Evolutionary conservation across 352 stramenopile genomes (phyloP).

Genomic region (Bremia lactucae): DNA sequence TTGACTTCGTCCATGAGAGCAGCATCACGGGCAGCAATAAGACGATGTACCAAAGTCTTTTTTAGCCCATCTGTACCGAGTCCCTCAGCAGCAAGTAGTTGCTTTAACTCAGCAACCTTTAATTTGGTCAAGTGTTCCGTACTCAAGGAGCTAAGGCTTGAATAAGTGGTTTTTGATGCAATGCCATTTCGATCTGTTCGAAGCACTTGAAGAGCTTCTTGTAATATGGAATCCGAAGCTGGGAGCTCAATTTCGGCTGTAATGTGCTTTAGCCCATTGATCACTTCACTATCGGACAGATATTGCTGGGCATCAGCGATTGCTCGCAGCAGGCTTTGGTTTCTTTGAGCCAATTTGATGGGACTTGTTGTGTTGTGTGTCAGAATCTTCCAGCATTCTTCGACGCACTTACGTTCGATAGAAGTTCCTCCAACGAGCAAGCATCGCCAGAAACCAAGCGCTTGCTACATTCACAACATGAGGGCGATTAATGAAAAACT

Average conservation of each 20-base stretch:
- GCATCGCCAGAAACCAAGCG: constrained; percentile 47
- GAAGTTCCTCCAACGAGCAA: constrained; percentile 26
- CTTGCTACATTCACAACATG: too few species aligned
- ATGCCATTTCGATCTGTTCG: constrained; percentile 2
- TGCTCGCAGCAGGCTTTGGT: constrained; percentile 23
- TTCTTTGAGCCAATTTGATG: constrained; percentile 12
- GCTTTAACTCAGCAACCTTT: constrained; percentile 36
- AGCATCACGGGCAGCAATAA: constrained; percentile 24
- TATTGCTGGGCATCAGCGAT: constrained; percentile 21
- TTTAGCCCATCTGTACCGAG: constrained; percentile 36
- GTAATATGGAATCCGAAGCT: constrained; percentile 10
- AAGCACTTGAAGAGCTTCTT: constrained; percentile 14
- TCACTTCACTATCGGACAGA: constrained; percentile 34
- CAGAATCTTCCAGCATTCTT: constrained; percentile 30
- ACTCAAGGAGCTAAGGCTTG: constrained; percentile 15
- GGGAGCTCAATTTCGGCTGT: constrained; percentile 18
- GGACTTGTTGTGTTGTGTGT: neutral
- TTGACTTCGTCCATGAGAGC: constrained; percentile 1
- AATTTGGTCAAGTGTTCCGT: constrained; percentile 27
- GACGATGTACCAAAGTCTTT: constrained; percentile 34
- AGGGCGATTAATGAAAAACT: too few species aligned
- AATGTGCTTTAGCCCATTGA: constrained; percentile 30
- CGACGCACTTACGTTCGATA: constrained; percentile 1
- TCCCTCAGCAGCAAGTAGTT: constrained; percentile 18
- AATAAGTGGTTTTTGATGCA: constrained; percentile 2